phyloP scores from a whole-genome alignment of 148 eudicot species.

The Arctostaphylos glauca region DNA sequence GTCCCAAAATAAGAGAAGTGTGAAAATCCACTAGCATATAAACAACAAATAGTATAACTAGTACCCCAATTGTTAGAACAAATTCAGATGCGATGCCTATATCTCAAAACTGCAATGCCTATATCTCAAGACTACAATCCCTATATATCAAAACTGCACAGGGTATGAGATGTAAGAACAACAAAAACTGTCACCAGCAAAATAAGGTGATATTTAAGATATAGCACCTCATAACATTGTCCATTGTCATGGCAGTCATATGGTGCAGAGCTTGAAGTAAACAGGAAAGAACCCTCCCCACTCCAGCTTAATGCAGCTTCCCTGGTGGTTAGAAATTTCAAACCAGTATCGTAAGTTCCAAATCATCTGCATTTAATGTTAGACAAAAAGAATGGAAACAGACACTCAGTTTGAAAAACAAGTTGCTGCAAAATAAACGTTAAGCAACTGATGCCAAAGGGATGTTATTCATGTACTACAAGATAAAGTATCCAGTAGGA shows the following conservation, averaged over 20 bases:
- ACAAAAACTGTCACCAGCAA: not conserved
- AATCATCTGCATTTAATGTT: not conserved
- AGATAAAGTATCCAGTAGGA: not conserved
- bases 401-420: not conserved
- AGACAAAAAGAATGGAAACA: not conserved
- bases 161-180: not conserved
- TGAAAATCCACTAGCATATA: not conserved
- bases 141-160: not conserved
- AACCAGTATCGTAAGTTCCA: not conserved
- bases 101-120: not conserved
- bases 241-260: conserved; percentile 87
- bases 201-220: conserved; percentile 12
- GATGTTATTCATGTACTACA: not conserved
- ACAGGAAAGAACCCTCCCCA: conserved; percentile 80
- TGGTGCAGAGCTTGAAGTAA: conserved; percentile 90
- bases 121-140: not conserved
- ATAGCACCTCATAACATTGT: conserved; percentile 68
- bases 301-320: conserved; percentile 73
- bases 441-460: not conserved
- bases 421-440: not conserved
- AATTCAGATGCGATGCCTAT: not conserved
- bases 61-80: not conserved
- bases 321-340: conserved; percentile 33
- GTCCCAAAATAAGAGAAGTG: not conserved
- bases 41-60: not conserved